Conservation (phyloP, 2,329 filamentous ascomycete genomes). For the Stenocarpella maydis region DNA sequence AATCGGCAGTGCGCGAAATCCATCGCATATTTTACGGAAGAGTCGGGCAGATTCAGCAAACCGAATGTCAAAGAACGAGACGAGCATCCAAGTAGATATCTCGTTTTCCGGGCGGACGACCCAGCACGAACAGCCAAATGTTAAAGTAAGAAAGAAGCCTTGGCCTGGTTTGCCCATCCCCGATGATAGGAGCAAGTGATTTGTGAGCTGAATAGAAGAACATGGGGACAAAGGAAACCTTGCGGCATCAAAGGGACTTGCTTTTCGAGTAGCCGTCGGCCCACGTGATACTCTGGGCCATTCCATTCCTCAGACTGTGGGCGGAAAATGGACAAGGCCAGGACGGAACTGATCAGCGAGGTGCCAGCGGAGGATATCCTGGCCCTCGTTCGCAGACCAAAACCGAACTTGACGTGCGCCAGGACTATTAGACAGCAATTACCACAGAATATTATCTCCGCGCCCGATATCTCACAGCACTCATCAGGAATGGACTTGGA, state of each 20-base stretch:
- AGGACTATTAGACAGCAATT: neutral
- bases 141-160: too few relatives aligned
- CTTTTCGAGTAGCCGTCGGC: neutral
- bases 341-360: neutral
- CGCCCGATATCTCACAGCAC: neutral
- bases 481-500: slow-evolving; percentile 3
- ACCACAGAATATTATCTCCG: neutral
- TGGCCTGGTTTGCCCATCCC: too few relatives aligned
- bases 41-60: too few relatives aligned
- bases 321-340: neutral
- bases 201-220: neutral
- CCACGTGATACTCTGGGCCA: neutral
- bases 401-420: neutral
- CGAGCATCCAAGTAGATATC: too few relatives aligned
- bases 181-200: too few relatives aligned
- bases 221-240: too few relatives aligned
- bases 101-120: too few relatives aligned
- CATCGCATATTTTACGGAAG: too few relatives aligned
- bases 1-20: neutral
- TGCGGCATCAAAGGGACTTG: too few relatives aligned
- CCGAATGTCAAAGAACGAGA: too few relatives aligned
- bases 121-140: too few relatives aligned
- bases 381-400: neutral
- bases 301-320: neutral
- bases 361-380: neutral